Base-by-base conservation (phyloP, 768 basidiomycete genomes). In the Pisolithus marmoratus region DNA sequence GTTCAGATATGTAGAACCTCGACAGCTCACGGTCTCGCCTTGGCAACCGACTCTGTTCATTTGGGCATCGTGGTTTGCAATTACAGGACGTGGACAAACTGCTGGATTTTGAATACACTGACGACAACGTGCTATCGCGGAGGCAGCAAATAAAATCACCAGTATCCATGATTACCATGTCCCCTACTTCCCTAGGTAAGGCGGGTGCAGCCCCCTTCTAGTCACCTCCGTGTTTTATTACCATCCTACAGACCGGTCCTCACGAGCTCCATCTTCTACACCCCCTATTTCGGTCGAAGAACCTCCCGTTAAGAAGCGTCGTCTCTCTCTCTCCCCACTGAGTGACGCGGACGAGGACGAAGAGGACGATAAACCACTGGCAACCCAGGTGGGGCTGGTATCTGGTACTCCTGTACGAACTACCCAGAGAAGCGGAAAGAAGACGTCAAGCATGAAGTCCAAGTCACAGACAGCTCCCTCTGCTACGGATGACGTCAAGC, bases 41-140 rank as follows among this genome's bases (percentile, higher is more conserved):
- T 58, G 55, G 65, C 47, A 59, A 53, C 55, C 49, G 24, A 45
- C 52, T 60, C 8, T 54, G 54, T 51, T 46, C 46, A 50, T 59
- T 55, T 54, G 46, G 58, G 22, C 38, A 24, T 45, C 53, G 58
- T 51, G 38, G 22, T 50, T 46, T 42, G 29, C 53, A 37, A 27
- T 43, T 51, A n/a, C 63, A 95, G 90, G 89, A 90, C 65, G 77
- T 76, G 29, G 83, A 82, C 45, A 81, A 81, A 60, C 73, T 94
- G 9, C 74, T 87, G n/a, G 86, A 92, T 69, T 94, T 94, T 59
- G 74, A 77, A 45, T 90, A 90, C 65, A 72, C 72, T 12, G 84
- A 92, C 66, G 81, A 81, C 19, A 82, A 84, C 56, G 82, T 92
- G 41, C 61, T 73, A 24, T 84, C 85, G 17, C 64, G 90, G 51